Percentiles rank a stretch among this genome's conserved stretches.
phyloP scores from a whole-genome alignment of 179 eudicot genomes.

The Amaranthus tricolor region DNA sequence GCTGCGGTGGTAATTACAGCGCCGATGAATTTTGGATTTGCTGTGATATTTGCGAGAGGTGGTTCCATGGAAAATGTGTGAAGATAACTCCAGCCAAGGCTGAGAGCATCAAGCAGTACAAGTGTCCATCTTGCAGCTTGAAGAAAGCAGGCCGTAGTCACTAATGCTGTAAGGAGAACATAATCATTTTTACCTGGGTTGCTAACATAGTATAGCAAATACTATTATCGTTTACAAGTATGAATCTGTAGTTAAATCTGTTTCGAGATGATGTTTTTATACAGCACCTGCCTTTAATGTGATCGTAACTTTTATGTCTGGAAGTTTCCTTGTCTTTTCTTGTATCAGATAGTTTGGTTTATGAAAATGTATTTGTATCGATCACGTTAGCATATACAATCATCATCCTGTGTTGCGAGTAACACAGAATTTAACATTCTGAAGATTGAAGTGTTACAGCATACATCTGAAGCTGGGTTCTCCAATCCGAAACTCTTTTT shows the following conservation, averaged over 20 bases:
- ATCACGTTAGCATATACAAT: not conserved
- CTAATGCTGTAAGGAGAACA: conserved; percentile 20
- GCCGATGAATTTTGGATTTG: conserved; percentile 87
- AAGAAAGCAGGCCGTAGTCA: conserved; percentile 62
- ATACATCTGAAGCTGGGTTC: conserved; percentile 1
- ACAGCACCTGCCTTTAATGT: conserved; percentile 22
- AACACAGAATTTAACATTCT: conserved; percentile 4
- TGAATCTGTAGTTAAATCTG: conserved; percentile 24
- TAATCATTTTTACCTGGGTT: conserved; percentile 13
- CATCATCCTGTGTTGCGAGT: not conserved
- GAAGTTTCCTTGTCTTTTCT: conserved; percentile 30
- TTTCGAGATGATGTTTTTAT: conserved; percentile 30
- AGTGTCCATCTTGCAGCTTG: conserved; percentile 79
- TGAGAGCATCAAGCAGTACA: conserved; percentile 76
- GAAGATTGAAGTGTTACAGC: not conserved
- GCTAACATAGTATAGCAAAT: conserved; percentile 38
- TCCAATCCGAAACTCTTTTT: not conserved
- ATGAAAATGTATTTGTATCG: conserved; percentile 23
- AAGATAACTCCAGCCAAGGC: conserved; percentile 86
- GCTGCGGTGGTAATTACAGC: conserved; percentile 72
- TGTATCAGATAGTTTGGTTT: conserved; percentile 33
- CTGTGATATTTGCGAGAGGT: conserved; percentile 78
- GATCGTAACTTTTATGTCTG: conserved; percentile 17
- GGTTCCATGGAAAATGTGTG: conserved; percentile 88
- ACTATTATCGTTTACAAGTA: conserved; percentile 21